Evolutionary conservation across 805 yeast genomes (phyloP), one percentile per base, ranked within the genome.

Genomic region (Starmerella kuoi): DNA sequence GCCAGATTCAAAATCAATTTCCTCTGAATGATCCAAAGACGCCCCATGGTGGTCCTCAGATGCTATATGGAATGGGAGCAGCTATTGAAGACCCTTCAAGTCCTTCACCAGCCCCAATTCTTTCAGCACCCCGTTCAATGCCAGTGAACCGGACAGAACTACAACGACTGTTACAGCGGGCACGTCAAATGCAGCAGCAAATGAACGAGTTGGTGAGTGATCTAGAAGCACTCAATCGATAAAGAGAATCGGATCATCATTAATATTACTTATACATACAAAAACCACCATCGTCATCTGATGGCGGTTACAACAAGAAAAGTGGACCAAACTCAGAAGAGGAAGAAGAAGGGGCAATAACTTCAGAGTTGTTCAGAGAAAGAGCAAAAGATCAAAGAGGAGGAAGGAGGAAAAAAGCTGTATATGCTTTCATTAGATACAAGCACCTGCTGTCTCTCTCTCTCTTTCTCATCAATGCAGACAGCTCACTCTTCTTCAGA

Each of bases 401-500:
- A n/a, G n/a, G n/a, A n/a, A n/a, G n/a, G n/a, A n/a, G n/a, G n/a
- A n/a, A n/a, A n/a, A n/a, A n/a, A n/a, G n/a, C n/a, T n/a, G n/a
- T n/a, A n/a, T n/a, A n/a, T n/a, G n/a, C n/a, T n/a, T n/a, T n/a
- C n/a, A n/a, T n/a, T n/a, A n/a, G n/a, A n/a, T n/a, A n/a, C n/a
- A n/a, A n/a, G n/a, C n/a, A n/a, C n/a, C n/a, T n/a, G n/a, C n/a
- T n/a, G n/a, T n/a, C n/a, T n/a, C n/a, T n/a, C n/a, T n/a, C n/a
- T n/a, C n/a, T n/a, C n/a, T n/a, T n/a, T n/a, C n/a, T n/a, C n/a
- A n/a, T n/a, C n/a, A n/a, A 25, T 25, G 12, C 18, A 22, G 7
- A n/a, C 8, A 11, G 25, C 22, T 45, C 49, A 61, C 55, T 61
- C 64, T 46, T 61, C 65, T 42, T 61, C 64, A 12, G 60, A 54